phyloP scores from a whole-genome alignment of 2,329 filamentous ascomycete genomes.

The Pyricularia sp. region DNA sequence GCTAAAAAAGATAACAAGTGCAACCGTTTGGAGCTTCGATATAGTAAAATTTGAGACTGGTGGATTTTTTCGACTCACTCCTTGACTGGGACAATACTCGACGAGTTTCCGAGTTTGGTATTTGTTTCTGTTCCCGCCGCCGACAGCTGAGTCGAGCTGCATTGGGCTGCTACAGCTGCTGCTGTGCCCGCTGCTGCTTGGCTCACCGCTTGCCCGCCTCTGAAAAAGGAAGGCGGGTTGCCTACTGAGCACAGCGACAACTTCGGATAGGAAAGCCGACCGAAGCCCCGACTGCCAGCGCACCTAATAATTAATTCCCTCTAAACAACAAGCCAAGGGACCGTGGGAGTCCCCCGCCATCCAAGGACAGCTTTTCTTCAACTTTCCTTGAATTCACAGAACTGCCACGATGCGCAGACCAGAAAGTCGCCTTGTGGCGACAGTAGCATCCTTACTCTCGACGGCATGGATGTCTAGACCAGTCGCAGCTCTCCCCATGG shows the following conservation, averaged over 20 bases:
- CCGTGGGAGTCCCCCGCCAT: neutral
- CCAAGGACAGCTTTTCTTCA: neutral
- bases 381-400: neutral
- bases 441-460: neutral
- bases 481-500: constrained; percentile 34
- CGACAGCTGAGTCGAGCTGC: neutral
- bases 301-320: neutral
- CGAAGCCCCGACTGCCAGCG: neutral
- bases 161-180: neutral
- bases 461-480: constrained; percentile 15
- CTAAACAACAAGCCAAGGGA: neutral
- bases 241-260: neutral
- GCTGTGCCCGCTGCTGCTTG: neutral
- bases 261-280: neutral
- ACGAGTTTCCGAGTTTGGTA: neutral
- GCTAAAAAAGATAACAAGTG: neutral
- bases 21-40: neutral
- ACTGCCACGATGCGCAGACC: neutral
- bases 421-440: neutral
- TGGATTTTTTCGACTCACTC: neutral
- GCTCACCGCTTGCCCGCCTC: neutral
- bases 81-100: neutral
- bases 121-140: neutral
- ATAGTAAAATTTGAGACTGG: neutral
- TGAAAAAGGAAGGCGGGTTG: neutral